A percentile compares a stretch with the other conserved stretches of the same genome.
Conservation (phyloP, 805 yeast genomes). For the Candida krabiensis region DNA sequence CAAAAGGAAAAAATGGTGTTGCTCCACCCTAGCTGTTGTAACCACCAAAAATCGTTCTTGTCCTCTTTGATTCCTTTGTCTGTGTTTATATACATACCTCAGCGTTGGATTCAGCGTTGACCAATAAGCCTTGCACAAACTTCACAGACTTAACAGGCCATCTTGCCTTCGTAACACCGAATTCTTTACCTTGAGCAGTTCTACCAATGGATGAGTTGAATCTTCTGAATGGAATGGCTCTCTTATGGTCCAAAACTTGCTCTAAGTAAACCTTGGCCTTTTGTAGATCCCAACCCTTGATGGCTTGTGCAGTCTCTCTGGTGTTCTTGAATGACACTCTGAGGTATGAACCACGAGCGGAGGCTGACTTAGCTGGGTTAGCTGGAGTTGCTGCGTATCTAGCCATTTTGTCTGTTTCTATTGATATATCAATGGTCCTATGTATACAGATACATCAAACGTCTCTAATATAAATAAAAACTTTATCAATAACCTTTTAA, state of each 20-base stretch:
- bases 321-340: constrained; percentile 99
- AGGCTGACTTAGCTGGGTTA: constrained; percentile 99
- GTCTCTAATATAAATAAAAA: background rate
- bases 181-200: constrained; percentile 99
- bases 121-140: constrained; percentile 89
- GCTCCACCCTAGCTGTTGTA: no score
- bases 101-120: constrained; percentile 98
- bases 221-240: constrained; percentile 99
- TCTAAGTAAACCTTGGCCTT: constrained; percentile 94
- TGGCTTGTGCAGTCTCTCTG: constrained; percentile 98
- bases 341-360: constrained; percentile 99
- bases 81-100: constrained; percentile 58
- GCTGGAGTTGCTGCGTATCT: constrained; percentile 99
- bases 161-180: constrained; percentile 99
- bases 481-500: no score
- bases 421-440: background rate
- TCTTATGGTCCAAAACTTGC: constrained; percentile 95
- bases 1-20: no score
- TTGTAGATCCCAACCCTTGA: constrained; percentile 96
- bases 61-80: no score
- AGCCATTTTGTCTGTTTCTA: constrained; percentile 61
- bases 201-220: constrained; percentile 96
- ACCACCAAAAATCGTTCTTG: no score
- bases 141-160: constrained; percentile 99
- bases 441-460: background rate